phyloP scores from a whole-genome alignment of 176 grass and related monocot species.

The bread wheat (Triticum aestivum) region IWGSC_CS_RefSeq_v2.1 NC_057801.1:108582112-108582611 shows the following conservation, averaged over 20 bases:
- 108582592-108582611: slow-evolving; percentile 74
- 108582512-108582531: slow-evolving; percentile 54
- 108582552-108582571: slow-evolving; percentile 64
- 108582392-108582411: not conserved
- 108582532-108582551: slow-evolving; percentile 44
- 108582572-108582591: slow-evolving; percentile 16
- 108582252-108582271: too few relatives aligned
- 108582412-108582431: not conserved
- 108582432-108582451: slow-evolving; percentile 23
- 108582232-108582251: too few relatives aligned
- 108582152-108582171: too few relatives aligned
- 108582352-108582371: not conserved
- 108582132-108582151: too few relatives aligned
- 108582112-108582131: too few relatives aligned
- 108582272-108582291: not conserved
- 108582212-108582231: too few relatives aligned
- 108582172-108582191: too few relatives aligned
- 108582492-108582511: not conserved
- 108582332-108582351: too few relatives aligned
- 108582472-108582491: not conserved
- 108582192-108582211: too few relatives aligned
- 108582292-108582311: not conserved
- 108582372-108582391: not conserved
- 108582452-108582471: not conserved
- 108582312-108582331: not conserved